A percentile compares a stretch with the other conserved stretches of the same genome.
These are phyloP conservation scores for Paraleonurus japonicus DNA, from an alignment of 257 asterid species.

Conservation along the genomic window DNA sequence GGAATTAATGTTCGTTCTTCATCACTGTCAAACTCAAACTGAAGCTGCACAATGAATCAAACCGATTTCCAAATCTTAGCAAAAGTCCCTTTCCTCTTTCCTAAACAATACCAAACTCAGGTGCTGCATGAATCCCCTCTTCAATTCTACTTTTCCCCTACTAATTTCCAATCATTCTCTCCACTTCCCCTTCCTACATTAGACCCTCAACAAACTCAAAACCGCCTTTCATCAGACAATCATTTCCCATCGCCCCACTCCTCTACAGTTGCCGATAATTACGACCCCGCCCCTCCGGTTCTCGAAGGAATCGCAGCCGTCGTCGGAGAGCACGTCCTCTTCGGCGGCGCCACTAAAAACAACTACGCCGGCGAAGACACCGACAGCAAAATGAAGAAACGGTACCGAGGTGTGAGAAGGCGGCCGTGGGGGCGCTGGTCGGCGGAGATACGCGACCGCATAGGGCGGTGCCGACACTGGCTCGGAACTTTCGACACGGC, in stretches of 20 bases:
- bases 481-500: conserved; percentile 86
- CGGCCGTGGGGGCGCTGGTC: conserved; percentile 97
- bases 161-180: conserved; percentile 18
- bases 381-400: conserved; percentile 26
- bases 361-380: no score
- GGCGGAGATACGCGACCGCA: conserved; percentile 85
- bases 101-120: conserved; percentile 22
- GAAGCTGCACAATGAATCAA: conserved; percentile 11
- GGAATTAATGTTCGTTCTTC: not conserved
- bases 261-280: not conserved
- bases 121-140: conserved; percentile 1
- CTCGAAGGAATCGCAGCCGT: conserved; percentile 89
- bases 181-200: conserved; percentile 17
- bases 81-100: conserved; percentile 29
- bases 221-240: no score
- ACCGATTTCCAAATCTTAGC: conserved; percentile 16
- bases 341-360: conserved; percentile 25
- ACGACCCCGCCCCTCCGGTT: conserved; percentile 27
- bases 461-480: conserved; percentile 93
- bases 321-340: conserved; percentile 74
- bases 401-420: conserved; percentile 71
- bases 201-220: no score
- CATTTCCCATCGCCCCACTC: not conserved
- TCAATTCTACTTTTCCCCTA: not conserved
- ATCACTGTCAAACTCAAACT: no score